A percentile compares a stretch with the other conserved stretches of the same genome.
phyloP scores from a whole-genome alignment of 192 early-diverging fungal genomes.

The Dissophora ornata region DNA sequence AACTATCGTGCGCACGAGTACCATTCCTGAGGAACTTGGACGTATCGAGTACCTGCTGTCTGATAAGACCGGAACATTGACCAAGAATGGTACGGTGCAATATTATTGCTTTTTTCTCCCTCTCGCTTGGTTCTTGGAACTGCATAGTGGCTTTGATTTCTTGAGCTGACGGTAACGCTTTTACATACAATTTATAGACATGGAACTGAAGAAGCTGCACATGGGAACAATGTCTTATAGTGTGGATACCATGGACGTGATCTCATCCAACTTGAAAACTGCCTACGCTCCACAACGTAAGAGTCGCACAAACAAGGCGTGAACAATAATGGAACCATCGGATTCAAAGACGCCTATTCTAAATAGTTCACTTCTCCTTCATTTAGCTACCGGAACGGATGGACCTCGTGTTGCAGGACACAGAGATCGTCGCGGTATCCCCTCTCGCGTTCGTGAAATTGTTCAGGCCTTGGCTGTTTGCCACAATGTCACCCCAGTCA shows the following conservation, averaged over 20 bases:
- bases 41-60: slow-evolving; percentile 92
- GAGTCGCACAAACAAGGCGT: too few relatives aligned
- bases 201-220: slow-evolving; percentile 95
- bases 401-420: slow-evolving; percentile 46
- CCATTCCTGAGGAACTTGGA: slow-evolving; percentile 96
- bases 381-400: slow-evolving; percentile 37
- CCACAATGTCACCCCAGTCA: slow-evolving; percentile 89
- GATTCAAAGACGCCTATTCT: too few relatives aligned
- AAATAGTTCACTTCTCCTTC: background rate
- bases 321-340: too few relatives aligned
- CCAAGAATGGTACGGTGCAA: slow-evolving; percentile 78
- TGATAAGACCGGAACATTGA: slow-evolving; percentile 97
- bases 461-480: slow-evolving; percentile 90
- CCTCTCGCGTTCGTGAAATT: slow-evolving; percentile 87
- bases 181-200: slow-evolving; percentile 66
- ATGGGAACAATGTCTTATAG: slow-evolving; percentile 97
- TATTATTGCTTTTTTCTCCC: too few relatives aligned
- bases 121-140: too few relatives aligned
- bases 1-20: slow-evolving; percentile 92
- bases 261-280: slow-evolving; percentile 73
- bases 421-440: slow-evolving; percentile 84
- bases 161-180: slow-evolving; percentile 2
- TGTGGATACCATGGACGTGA: slow-evolving; percentile 90
- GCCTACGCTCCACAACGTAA: slow-evolving; percentile 59
- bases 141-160: too few relatives aligned